Conservation (phyloP, 2,329 filamentous ascomycete species). For the Chrysoporthe cubensis region DNA sequence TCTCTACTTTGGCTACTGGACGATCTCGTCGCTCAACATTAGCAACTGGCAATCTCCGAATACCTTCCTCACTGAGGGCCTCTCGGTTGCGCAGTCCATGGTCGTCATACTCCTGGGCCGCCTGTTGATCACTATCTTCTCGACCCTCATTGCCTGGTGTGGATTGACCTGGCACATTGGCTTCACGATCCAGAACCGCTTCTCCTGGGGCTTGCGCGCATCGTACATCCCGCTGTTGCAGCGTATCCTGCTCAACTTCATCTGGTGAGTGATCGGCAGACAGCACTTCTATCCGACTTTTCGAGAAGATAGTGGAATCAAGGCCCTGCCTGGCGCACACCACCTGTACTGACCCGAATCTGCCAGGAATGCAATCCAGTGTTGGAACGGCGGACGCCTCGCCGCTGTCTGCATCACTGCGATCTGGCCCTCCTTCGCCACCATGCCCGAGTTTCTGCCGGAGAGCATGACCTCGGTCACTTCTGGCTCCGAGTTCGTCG, state of each 20-base stretch:
- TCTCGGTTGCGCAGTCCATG: slow-evolving; percentile 50
- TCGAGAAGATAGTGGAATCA: too few species aligned
- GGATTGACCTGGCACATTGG: slow-evolving; percentile 55
- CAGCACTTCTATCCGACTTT: background rate
- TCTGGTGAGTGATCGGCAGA: slow-evolving; percentile 40
- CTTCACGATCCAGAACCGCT: slow-evolving; percentile 54
- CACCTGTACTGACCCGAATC: background rate
- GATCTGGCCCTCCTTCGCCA: slow-evolving; percentile 49
- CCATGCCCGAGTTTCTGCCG: slow-evolving; percentile 50
- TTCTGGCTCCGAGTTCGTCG: slow-evolving; percentile 50
- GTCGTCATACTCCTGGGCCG: slow-evolving; percentile 50
- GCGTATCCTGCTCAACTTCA: slow-evolving; percentile 53
- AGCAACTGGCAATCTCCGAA: slow-evolving; percentile 49
- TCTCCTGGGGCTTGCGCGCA: slow-evolving; percentile 52
- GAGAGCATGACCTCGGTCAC: slow-evolving; percentile 38
- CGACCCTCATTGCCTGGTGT: slow-evolving; percentile 50
- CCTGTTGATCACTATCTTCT: slow-evolving; percentile 47
- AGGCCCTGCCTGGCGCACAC: too few species aligned
- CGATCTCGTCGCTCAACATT: slow-evolving; percentile 44
- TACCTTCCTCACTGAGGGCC: slow-evolving; percentile 50
- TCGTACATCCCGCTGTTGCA: slow-evolving; percentile 53
- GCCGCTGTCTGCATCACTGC: slow-evolving; percentile 46
- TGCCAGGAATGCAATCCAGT: slow-evolving; percentile 21
- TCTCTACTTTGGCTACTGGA: slow-evolving; percentile 28
- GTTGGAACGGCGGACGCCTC: slow-evolving; percentile 42